Base-by-base conservation (phyloP, 2,329 filamentous ascomycete genomes). In the Penicillium sp. region DNA sequence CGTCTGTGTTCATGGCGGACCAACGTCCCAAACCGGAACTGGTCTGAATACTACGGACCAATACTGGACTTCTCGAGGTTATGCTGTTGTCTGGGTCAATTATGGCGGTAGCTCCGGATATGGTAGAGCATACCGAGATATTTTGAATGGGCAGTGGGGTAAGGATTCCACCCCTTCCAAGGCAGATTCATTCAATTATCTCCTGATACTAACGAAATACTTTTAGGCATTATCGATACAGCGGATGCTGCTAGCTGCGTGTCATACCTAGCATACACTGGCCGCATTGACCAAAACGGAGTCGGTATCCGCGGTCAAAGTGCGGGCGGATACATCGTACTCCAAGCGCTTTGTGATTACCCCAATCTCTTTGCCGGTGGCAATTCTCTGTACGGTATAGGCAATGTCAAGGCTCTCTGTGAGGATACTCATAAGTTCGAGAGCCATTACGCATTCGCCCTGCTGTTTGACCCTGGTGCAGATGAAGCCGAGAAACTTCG, bases 361-460 rank as follows among this genome's bases (percentile, higher is more conserved):
- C 36, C 50, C 16, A 25, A 28, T 19, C 36, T 53, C 28, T 53
- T 53, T 8, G 76, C 79, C 0, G 78, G 73, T 0, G 81, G 79
- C 0, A 74, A 80, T 5, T 77, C 75, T 45, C 69, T 77, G 3
- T 81, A 75, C 26, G 81, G 81, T 7, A 75, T 83, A 16, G 76
- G 76, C 42, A 79, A 82, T n/a, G 61, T 82, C 14, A 72, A 71
- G 35, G 67, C 69, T 1, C 70, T 83, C 2, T 71, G 69, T 11
- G 69, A 68, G 7, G 73, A 75, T 17, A 83, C 80, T 0, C 81
- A 83, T 62, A 83, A 83, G 67, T 75, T 83, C 16, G 81, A 84
- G 65, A 76, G 71, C 0, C 74, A 77, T 48, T 83, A 83, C 61
- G 67, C 77, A n/a, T 72, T 74, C 5, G 69, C 72, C 2, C 67